Evolutionary conservation across 331 rosid genomes (phyloP).

Genomic region (Quercus lobata): DNA sequence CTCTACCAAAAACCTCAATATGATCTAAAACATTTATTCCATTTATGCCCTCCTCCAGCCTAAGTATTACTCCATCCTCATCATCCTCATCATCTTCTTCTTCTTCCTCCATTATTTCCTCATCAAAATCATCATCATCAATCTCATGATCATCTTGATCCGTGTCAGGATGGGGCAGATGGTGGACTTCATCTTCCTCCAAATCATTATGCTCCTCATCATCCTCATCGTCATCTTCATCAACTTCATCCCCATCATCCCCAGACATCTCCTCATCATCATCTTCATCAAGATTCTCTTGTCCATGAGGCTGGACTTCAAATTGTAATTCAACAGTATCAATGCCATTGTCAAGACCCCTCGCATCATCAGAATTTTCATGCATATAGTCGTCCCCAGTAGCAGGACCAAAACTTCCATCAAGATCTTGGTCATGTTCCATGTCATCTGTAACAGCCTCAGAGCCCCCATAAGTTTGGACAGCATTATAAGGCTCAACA

Average conservation of each 20-base stretch:
- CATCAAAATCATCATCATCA: constrained; percentile 92
- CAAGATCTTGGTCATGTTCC: constrained; percentile 98
- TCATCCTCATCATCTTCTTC: constrained; percentile 96
- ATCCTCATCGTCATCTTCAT: constrained; percentile 78
- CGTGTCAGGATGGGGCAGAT: constrained; percentile 84
- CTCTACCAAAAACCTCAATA: constrained; percentile 95
- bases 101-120: constrained; percentile 88
- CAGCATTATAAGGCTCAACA: constrained; percentile 53
- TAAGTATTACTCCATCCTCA: constrained; percentile 86
- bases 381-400: constrained; percentile 87
- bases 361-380: constrained; percentile 68
- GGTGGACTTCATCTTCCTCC: constrained; percentile 89
- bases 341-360: constrained; percentile 65
- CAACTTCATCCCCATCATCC: constrained; percentile 90
- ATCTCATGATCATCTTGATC: constrained; percentile 98
- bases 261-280: constrained; percentile 93
- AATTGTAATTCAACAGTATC: constrained; percentile 63
- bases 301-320: constrained; percentile 80
- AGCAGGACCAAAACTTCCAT: constrained; percentile 63
- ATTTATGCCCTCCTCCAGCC: constrained; percentile 98
- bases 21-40: constrained; percentile 97
- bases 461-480: constrained; percentile 80
- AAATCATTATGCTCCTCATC: constrained; percentile 94
- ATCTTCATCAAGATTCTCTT: constrained; percentile 79
- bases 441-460: constrained; percentile 94